Base-by-base conservation (phyloP, 2,329 filamentous ascomycete genomes). In the Allantophomopsis cytisporea region DNA sequence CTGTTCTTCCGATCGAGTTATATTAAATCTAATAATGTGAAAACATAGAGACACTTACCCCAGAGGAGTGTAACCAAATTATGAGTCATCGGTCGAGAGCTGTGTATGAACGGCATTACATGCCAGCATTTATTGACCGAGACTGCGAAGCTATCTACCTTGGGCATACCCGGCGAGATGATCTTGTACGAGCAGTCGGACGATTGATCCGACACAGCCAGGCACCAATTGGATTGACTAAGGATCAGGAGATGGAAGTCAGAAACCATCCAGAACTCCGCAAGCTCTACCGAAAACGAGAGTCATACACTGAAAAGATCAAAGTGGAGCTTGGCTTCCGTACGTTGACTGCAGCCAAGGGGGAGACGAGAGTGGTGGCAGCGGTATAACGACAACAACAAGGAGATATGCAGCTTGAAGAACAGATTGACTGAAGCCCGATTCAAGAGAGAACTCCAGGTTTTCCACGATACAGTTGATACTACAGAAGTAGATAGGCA, bases 401-500 rank as follows among this genome's bases (percentile, higher is more conserved):
- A 35, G 28, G 39, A 49, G 33, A 45, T 50, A 13, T 48, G 49
- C 35, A 47, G 16, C 36, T 32, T 45, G 18, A 46, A 42, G 41
- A 35, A 31, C 16, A 14, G 43, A 39, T 41, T 51, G 39, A 48
- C 36, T 18, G 35, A 42, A 8, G 38, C 13, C n/a, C 36, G 39
- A 33, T 47, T 51, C 31, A 16, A 46, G 15, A 42, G 45, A 32
- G 41, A 41, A 28, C 49, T 51, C 31, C 28, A 40, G 31, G 40
- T 50, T 16, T 51, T 51, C 35, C 38, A 51, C 39, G 37, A 45
- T 30, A 49, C 42, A 13, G 39, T 53, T 31, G 23, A 53, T 35
- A 41, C 36, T 20, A 35, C 42, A 12, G 42, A 53, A 34, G 45
- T 50, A 15, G 41, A 48, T 43, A 37, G 39, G 36, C 43, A 53